Base-by-base conservation (phyloP, 108 stramenopile genomes). In the Fistulifera solaris region DNA sequence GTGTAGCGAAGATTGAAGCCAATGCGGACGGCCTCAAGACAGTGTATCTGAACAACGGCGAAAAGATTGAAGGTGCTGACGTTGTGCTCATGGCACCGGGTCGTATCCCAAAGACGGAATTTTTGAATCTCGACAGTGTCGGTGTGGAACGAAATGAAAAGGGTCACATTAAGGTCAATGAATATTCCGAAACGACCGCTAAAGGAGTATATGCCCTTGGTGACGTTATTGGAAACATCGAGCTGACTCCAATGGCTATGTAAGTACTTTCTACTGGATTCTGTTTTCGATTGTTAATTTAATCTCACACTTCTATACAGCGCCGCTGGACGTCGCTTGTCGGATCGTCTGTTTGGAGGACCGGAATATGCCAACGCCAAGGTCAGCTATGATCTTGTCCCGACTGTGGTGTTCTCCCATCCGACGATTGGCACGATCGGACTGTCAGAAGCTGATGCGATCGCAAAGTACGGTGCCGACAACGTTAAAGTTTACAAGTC, bases 381-480 rank as follows among this genome's bases (percentile, higher is more conserved):
- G 62, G 80, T 81, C 18, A 77, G 76, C 17, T 93, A 93, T 59
- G 79, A 81, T 7, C 52, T 52, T 50, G 85, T 93, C 12, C 86
- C 91, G 11, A 93, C 86, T 0, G 86, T 88, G 7, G 76, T 93
- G 23, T 88, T 93, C 59, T 77, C 77, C 15, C 91, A 93, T 67
- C 91, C 91, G 22, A 67, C 84, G 16, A 79, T 82, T 48, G 84
- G 80, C 2, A 81, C 78, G 11, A 66, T 85, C 50, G 84, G 83
- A 8, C 35, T 85, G 24, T 77, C 89, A 46, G 87, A 95, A 62
- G 35, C 38, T 15, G 55, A 87, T 42, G 94, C 94, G 2, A 44
- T 67, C 23, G 72, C 68, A 38, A 72, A 78, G 55, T 89, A 90
- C 56, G 90, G 90, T 42, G 62, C 76, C 56, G 83, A 77, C 23